Evolutionary conservation across 2,329 filamentous ascomycete genomes (phyloP).

Genomic region (Colletotrichum camelliae): DNA sequence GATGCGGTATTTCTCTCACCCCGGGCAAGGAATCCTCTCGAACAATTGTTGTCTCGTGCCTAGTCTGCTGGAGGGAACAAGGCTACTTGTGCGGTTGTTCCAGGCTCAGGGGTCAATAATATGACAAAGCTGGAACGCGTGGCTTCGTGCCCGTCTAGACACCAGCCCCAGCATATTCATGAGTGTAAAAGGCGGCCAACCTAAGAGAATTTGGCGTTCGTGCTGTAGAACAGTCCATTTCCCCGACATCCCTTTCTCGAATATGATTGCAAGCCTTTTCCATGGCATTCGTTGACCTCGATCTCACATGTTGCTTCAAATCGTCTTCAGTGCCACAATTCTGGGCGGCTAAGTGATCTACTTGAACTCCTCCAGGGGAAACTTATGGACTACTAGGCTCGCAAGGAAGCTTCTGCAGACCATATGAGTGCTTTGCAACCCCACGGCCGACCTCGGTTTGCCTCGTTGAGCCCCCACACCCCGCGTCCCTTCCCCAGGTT

Average conservation of each 20-base stretch:
- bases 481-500: neutral
- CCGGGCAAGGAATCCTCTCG: neutral
- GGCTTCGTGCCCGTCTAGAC: neutral
- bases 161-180: neutral
- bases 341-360: neutral
- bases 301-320: neutral
- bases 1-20: neutral
- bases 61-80: neutral
- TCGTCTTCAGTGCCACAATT: neutral
- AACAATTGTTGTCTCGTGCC: neutral
- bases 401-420: neutral
- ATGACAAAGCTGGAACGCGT: neutral
- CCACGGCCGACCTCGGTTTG: neutral
- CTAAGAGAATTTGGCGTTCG: neutral
- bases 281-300: neutral
- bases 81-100: neutral
- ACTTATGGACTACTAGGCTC: neutral
- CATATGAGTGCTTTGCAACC: neutral
- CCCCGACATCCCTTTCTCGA: neutral
- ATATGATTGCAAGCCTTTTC: neutral
- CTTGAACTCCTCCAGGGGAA: neutral
- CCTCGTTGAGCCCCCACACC: constrained; percentile 5
- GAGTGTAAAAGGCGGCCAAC: neutral
- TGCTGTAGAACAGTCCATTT: neutral
- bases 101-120: neutral